phyloP scores from a whole-genome alignment of 2,329 filamentous ascomycete species.

The Rutstroemia sp. region DNA sequence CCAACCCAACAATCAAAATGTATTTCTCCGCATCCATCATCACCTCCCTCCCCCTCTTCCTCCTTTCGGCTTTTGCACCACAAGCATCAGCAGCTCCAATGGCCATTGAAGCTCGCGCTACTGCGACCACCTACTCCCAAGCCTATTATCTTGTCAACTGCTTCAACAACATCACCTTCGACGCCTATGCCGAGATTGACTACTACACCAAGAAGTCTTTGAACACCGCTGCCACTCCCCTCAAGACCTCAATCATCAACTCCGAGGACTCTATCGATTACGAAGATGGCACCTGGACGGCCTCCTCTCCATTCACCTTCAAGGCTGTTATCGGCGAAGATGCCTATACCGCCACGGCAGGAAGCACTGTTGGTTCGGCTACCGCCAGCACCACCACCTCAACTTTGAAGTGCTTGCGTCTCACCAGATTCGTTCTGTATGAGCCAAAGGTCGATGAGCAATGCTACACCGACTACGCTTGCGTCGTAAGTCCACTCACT shows the following conservation, averaged over 20 bases:
- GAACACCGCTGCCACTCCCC: neutral
- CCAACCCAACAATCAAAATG: constrained; percentile 4
- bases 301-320: neutral
- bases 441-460: neutral
- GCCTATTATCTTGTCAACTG: constrained; percentile 10
- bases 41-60: constrained; percentile 1
- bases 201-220: neutral
- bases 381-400: neutral
- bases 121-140: constrained; percentile 4
- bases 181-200: constrained; percentile 2
- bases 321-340: neutral
- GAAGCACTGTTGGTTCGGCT: neutral
- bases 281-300: constrained; percentile 7
- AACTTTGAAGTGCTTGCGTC: neutral
- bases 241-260: neutral
- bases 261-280: neutral
- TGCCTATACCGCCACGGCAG: neutral
- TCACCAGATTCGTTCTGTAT: constrained; percentile 6
- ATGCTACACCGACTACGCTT: constrained; percentile 9
- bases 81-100: neutral
- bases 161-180: constrained; percentile 1
- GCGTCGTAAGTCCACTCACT: neutral
- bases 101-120: neutral
- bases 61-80: constrained; percentile 1
- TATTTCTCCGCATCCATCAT: constrained; percentile 4